These are phyloP conservation scores for Erigeron canadensis DNA, from an alignment of 129 eudicot genomes.

Conservation along the genomic window DNA sequence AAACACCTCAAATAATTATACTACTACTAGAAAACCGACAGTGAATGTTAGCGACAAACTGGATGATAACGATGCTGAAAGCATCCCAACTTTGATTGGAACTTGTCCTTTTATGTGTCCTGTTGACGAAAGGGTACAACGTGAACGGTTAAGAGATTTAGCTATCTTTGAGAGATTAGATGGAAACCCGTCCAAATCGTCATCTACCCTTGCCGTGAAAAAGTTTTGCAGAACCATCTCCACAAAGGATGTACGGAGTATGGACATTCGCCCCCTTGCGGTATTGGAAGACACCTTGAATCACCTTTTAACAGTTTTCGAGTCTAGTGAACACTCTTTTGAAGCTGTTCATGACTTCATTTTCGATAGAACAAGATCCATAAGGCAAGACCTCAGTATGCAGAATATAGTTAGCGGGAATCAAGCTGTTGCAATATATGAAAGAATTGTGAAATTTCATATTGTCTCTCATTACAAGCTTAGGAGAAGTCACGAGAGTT, in stretches of 20 bases:
- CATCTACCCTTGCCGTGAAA: conserved; percentile 77
- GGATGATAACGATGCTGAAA: conserved; percentile 1
- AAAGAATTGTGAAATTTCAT: conserved; percentile 80
- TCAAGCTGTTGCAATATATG: conserved; percentile 58
- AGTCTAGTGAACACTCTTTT: conserved; percentile 53
- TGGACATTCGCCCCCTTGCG: conserved; percentile 65
- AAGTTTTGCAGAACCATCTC: conserved; percentile 97
- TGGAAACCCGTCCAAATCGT: conserved; percentile 70
- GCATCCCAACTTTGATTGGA: conserved; percentile 43
- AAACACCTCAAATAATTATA: conserved; percentile 3
- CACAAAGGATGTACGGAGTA: conserved; percentile 43
- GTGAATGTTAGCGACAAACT: conserved; percentile 3
- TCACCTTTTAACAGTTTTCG: conserved; percentile 55
- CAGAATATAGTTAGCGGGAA: conserved; percentile 45
- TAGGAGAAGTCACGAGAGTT: conserved; percentile 21
- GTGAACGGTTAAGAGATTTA: conserved; percentile 82
- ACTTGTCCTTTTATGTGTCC: conserved; percentile 98
- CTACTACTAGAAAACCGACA: conserved; percentile 16
- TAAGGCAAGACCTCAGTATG: conserved; percentile 93
- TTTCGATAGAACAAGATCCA: conserved; percentile 87
- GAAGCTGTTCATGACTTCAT: conserved; percentile 80
- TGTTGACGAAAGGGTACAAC: conserved; percentile 66
- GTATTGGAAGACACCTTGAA: conserved; percentile 73
- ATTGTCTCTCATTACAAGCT: conserved; percentile 74
- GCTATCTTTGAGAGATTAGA: conserved; percentile 74